Conservation (phyloP, 192 early-diverging fungal species). For the Gonapodya prolifera region DNA sequence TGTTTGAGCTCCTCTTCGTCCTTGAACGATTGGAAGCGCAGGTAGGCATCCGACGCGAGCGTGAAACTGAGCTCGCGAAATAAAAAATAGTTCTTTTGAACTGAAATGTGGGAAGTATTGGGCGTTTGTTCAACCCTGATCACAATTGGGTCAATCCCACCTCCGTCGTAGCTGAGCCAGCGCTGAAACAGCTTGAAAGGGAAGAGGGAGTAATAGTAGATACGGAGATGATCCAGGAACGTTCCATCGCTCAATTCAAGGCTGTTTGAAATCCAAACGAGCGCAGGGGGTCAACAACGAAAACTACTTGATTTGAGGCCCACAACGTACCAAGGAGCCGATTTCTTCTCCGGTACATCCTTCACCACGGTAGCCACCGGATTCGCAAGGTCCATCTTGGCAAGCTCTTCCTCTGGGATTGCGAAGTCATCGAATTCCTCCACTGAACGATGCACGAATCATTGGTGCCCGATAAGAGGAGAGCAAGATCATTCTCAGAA, state of each 20-base stretch:
- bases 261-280: background rate
- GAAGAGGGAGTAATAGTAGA: slow-evolving; percentile 79
- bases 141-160: slow-evolving; percentile 24
- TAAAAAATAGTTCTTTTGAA: slow-evolving; percentile 56
- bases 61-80: slow-evolving; percentile 91
- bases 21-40: slow-evolving; percentile 82
- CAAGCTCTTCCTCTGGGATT: too few relatives aligned
- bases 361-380: background rate
- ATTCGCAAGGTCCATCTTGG: too few relatives aligned
- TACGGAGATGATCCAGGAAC: slow-evolving; percentile 8
- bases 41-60: slow-evolving; percentile 60
- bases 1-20: slow-evolving; percentile 55
- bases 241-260: background rate
- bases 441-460: too few relatives aligned
- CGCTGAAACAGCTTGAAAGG: slow-evolving; percentile 65
- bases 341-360: background rate
- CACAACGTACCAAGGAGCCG: background rate
- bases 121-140: background rate
- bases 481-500: too few relatives aligned
- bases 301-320: too few relatives aligned
- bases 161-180: slow-evolving; percentile 73
- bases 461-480: too few relatives aligned
- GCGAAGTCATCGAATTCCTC: too few relatives aligned
- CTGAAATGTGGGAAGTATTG: slow-evolving; percentile 11
- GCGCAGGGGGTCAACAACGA: too few relatives aligned